Base-by-base conservation (phyloP, 768 basidiomycete species). In the Lentinula raphanica region DNA sequence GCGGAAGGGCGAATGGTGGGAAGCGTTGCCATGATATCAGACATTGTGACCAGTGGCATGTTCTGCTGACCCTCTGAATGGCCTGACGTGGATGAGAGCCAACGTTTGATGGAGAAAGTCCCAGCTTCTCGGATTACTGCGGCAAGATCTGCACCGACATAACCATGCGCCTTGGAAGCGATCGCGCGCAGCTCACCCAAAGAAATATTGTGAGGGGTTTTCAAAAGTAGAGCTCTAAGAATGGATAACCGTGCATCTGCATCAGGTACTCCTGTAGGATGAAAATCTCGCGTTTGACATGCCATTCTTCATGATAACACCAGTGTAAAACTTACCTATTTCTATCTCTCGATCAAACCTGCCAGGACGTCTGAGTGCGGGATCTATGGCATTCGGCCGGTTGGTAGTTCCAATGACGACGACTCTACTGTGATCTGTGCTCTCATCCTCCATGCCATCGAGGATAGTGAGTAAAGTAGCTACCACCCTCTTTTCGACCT, bases 331-430 rank as follows among this genome's bases (percentile, higher is more conserved):
- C 57, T 5, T 25, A 63, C 65, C 65, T 46, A 67, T 64, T 44
- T 64, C 63, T 48, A 67, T 62, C 49, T 64, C 66, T 60, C 92
- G 79, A 70, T 98, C 94, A 66, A 98, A 96, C 60, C 94, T 76
- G 3, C 94, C 94, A 13, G 94, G 94, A 31, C 94, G 74, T 49
- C 94, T 76, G 53, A 98, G 74, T 0, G 94, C 94, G 44, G 95
- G 94, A 68, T 98, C 94, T 51, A 98, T 94, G 9, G 94, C 92
- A 66, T 98, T 97, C 5, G 92, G 94, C 21, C 94, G 79, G 69
- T 98, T 97, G 2, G 94, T 98, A 0, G 97, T 97, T 0, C 93
- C 97, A 60, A 99, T 91, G 35, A 99, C 92, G 3, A 98, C 90
- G 12, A 99, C 92, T 60, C 89, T 79, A 17, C 75, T 81, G 21